Evolutionary conservation across 2,329 filamentous ascomycete genomes (phyloP).

Genomic region (Curvularia spicifera): DNA sequence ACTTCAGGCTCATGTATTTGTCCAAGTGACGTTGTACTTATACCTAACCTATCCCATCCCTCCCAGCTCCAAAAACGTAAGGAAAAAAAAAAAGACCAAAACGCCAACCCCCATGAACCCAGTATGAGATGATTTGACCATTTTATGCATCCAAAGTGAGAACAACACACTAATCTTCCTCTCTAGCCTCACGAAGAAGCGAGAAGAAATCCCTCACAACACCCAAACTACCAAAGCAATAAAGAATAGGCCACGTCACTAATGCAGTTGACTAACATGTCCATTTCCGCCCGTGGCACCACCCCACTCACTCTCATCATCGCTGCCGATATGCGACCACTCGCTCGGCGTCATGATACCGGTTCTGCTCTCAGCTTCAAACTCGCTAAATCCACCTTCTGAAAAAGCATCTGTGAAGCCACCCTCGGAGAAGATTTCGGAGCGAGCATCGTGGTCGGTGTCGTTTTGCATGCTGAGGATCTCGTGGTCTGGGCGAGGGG

Average conservation of each 20-base stretch:
- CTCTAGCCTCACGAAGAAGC: background rate
- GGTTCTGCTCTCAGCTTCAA: slow-evolving; percentile 17
- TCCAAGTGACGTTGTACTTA: too few relatives aligned
- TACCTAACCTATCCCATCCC: background rate
- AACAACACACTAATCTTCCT: background rate
- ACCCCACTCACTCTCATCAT: slow-evolving; percentile 49
- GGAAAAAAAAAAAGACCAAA: background rate
- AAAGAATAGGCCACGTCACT: slow-evolving; percentile 16
- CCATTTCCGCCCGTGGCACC: slow-evolving; percentile 33
- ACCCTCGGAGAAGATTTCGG: slow-evolving; percentile 44
- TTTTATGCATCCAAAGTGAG: background rate
- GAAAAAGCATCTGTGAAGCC: slow-evolving; percentile 49
- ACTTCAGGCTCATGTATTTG: too few relatives aligned
- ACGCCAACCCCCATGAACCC: background rate
- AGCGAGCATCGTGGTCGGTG: slow-evolving; percentile 43
- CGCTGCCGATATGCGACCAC: slow-evolving; percentile 52
- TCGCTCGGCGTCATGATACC: slow-evolving; percentile 48
- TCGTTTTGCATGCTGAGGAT: slow-evolving; percentile 46
- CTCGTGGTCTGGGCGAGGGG: too few relatives aligned
- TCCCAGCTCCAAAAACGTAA: background rate
- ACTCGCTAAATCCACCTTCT: slow-evolving; percentile 44
- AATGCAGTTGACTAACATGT: slow-evolving; percentile 33
- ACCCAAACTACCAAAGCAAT: too few relatives aligned
- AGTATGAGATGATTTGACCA: background rate
- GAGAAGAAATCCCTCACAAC: too few relatives aligned